phyloP scores from a whole-genome alignment of 176 grass and related monocot species.

The Puccinellia tenuiflora region DNA sequence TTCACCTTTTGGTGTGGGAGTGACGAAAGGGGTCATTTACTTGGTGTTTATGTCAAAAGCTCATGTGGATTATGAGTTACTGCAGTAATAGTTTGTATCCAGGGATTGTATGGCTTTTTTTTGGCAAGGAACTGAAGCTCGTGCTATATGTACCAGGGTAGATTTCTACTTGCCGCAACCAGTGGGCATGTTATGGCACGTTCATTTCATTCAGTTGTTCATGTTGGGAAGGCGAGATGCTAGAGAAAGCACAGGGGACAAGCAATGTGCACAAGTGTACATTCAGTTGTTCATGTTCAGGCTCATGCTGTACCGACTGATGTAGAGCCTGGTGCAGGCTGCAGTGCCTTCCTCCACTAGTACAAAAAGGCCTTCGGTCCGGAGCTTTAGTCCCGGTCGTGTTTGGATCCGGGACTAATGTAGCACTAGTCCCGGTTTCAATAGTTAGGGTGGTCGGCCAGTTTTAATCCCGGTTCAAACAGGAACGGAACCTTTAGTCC shows the following conservation, averaged over 20 bases:
- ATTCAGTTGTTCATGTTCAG: slow-evolving; percentile 95
- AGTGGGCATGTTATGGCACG: slow-evolving; percentile 86
- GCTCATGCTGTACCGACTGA: slow-evolving; percentile 99
- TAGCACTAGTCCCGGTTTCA: too few relatives aligned
- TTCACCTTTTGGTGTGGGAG: neutral
- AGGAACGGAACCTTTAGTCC: too few relatives aligned
- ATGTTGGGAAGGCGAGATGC: slow-evolving; percentile 96
- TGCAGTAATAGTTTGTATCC: neutral
- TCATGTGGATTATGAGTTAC: neutral
- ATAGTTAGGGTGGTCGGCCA: too few relatives aligned
- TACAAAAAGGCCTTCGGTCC: too few relatives aligned
- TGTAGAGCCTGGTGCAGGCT: slow-evolving; percentile 97
- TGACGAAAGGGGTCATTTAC: too few relatives aligned
- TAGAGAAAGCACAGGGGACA: slow-evolving; percentile 78
- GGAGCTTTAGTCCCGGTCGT: too few relatives aligned
- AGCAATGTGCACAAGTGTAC: slow-evolving; percentile 61
- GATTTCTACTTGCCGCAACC: slow-evolving; percentile 94
- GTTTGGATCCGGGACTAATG: too few relatives aligned
- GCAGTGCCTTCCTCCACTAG: slow-evolving; percentile 90
- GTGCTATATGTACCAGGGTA: slow-evolving; percentile 56
- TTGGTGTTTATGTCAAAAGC: slow-evolving; percentile 1
- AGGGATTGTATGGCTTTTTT: neutral
- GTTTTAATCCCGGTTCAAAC: too few relatives aligned
- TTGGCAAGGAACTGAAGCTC: slow-evolving; percentile 20
- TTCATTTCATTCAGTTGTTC: slow-evolving; percentile 94